These are phyloP conservation scores for Peterozyma xylosa DNA, from an alignment of 805 yeast genomes.

Conservation along the genomic window DNA sequence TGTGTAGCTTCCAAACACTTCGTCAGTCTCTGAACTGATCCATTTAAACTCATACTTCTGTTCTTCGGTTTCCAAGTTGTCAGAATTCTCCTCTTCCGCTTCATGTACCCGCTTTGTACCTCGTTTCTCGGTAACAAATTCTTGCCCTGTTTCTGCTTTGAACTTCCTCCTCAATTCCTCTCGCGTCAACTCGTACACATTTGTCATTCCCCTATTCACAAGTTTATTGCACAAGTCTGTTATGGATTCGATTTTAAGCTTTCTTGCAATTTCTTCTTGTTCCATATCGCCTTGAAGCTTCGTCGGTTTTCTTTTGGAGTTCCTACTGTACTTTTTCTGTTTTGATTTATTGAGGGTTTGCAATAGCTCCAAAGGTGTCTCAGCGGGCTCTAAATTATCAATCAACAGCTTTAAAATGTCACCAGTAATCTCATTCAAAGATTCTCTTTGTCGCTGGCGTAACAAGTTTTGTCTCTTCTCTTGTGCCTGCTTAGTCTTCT, in stretches of 20 bases:
- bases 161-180: constrained; percentile 48
- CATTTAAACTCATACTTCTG: constrained; percentile 43
- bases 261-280: constrained; percentile 10
- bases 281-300: constrained; percentile 7
- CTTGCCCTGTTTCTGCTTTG: constrained; percentile 33
- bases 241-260: constrained; percentile 24
- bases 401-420: constrained; percentile 27
- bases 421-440: constrained; percentile 12
- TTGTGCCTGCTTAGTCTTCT: constrained; percentile 17
- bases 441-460: constrained; percentile 17
- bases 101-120: constrained; percentile 18
- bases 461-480: constrained; percentile 18
- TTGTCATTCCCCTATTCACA: constrained; percentile 29
- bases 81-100: constrained; percentile 13
- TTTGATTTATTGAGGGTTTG: constrained; percentile 27
- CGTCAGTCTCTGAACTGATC: constrained; percentile 28
- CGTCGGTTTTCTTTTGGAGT: constrained; percentile 8
- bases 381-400: constrained; percentile 44
- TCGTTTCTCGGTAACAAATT: constrained; percentile 12
- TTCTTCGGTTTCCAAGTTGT: constrained; percentile 14
- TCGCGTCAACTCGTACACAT: constrained; percentile 44
- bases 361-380: constrained; percentile 51
- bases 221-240: constrained; percentile 44
- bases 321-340: constrained; percentile 11
- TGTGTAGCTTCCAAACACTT: constrained; percentile 42